phyloP scores from a whole-genome alignment of 2,329 filamentous ascomycete genomes.

The Monosporascus sp. region DNA sequence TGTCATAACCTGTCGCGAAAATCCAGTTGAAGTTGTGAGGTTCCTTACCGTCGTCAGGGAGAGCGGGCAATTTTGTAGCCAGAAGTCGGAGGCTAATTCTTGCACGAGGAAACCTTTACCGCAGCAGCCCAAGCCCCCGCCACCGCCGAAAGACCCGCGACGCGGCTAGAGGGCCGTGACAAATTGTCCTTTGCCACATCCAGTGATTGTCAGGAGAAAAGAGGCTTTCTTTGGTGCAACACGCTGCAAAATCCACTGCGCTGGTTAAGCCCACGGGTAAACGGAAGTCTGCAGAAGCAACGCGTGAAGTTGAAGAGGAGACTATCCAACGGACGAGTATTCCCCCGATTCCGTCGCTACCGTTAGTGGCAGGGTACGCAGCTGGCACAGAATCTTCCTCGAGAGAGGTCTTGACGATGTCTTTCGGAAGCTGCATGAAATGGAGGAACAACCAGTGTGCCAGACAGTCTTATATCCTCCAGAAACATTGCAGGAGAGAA shows the following conservation, averaged over 20 bases:
- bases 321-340: constrained; percentile 13
- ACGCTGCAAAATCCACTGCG: constrained; percentile 2
- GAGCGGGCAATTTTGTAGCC: neutral
- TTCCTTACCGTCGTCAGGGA: no score
- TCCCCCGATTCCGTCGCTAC: constrained; percentile 22
- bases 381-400: constrained; percentile 25
- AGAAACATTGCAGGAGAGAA: constrained; percentile 6
- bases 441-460: constrained; percentile 10
- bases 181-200: neutral
- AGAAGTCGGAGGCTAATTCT: neutral
- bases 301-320: constrained; percentile 3
- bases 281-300: neutral
- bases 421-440: constrained; percentile 20
- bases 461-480: constrained; percentile 1
- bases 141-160: neutral
- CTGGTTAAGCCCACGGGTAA: constrained; percentile 1
- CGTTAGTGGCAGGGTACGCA: constrained; percentile 24
- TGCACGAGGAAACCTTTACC: neutral
- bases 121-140: neutral
- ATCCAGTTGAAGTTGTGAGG: neutral
- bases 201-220: constrained; percentile 16
- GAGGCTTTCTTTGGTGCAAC: constrained; percentile 3
- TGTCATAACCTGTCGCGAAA: neutral
- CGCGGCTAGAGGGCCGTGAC: neutral
- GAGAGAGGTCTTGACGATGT: constrained; percentile 26